Evolutionary conservation across 83 land plant species (phyloP).

Genomic region (Thuja plicata): DNA sequence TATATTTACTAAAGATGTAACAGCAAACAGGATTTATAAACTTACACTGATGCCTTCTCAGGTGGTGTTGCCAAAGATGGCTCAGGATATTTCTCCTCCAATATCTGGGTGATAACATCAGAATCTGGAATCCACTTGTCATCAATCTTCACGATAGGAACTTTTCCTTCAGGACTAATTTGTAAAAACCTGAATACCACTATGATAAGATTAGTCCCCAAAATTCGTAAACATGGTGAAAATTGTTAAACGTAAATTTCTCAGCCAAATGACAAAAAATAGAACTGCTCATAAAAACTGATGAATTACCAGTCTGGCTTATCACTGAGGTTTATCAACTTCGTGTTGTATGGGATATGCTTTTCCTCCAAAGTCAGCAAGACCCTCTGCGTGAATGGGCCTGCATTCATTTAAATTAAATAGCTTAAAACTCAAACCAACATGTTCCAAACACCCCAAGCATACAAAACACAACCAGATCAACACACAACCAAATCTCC

Average conservation of each 20-base stretch:
- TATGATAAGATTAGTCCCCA: not conserved
- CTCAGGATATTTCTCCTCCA: constrained; percentile 85
- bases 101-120: constrained; percentile 73
- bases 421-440: not conserved
- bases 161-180: constrained; percentile 82
- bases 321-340: constrained; percentile 47
- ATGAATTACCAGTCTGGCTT: constrained; percentile 62
- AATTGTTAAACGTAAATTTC: not conserved
- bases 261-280: too few relatives aligned
- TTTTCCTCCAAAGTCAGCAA: constrained; percentile 82
- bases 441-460: not conserved
- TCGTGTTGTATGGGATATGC: constrained; percentile 49
- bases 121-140: constrained; percentile 89
- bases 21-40: not conserved
- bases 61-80: constrained; percentile 73
- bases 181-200: constrained; percentile 65
- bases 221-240: not conserved
- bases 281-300: not conserved
- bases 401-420: constrained; percentile 27
- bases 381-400: constrained; percentile 84
- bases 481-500: not conserved
- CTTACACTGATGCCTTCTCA: constrained; percentile 62
- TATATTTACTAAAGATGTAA: not conserved
- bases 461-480: not conserved
- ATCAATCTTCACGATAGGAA: constrained; percentile 77